A percentile compares a stretch with the other conserved stretches of the same genome.
phyloP scores from a whole-genome alignment of 306 rosid species.

The Casuarina glauca region DNA sequence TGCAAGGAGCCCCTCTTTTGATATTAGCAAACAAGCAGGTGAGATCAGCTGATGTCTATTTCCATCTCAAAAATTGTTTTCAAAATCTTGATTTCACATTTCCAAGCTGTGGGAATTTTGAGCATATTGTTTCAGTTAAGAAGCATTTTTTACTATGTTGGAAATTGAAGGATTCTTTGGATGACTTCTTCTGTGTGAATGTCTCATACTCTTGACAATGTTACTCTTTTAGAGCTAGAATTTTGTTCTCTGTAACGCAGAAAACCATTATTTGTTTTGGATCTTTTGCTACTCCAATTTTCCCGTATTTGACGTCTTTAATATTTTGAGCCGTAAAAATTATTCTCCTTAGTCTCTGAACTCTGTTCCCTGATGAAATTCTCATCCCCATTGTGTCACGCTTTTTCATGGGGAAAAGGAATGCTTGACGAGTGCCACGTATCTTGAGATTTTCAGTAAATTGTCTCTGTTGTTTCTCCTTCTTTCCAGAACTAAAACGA shows the following conservation, averaged over 20 bases:
- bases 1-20: constrained; percentile 95
- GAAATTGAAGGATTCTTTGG: neutral
- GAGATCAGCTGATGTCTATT: constrained; percentile 21
- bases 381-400: neutral
- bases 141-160: neutral
- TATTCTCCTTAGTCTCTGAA: neutral
- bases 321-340: neutral
- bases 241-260: neutral
- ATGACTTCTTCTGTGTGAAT: neutral
- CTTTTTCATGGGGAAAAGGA: neutral
- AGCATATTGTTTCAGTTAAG: neutral
- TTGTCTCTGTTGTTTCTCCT: neutral
- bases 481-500: neutral
- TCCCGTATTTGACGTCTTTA: neutral
- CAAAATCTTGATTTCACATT: neutral
- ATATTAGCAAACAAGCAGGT: constrained; percentile 97
- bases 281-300: neutral
- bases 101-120: neutral
- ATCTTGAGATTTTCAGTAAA: neutral
- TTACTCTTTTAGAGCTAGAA: neutral
- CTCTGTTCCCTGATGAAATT: neutral
- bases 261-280: neutral
- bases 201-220: neutral
- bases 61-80: neutral
- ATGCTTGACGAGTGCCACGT: neutral